Base-by-base conservation (phyloP, 116 monocot species). In the Trichopus zeylanicus region DNA sequence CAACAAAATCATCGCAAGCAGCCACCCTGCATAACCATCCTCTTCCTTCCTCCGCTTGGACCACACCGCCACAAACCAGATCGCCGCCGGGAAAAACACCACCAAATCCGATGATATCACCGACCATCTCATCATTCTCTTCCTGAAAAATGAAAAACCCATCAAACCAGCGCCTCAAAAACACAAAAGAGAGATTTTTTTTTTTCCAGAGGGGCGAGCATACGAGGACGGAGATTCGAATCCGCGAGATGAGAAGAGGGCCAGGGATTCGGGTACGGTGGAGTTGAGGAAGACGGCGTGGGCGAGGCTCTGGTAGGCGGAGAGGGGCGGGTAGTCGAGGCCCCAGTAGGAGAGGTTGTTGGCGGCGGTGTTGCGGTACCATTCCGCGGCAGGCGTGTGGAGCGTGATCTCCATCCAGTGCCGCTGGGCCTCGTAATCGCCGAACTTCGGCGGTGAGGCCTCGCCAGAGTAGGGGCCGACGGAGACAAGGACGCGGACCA, bases 381-480 rank as follows among this genome's bases (percentile, higher is more conserved):
- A 95, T n/a, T 87, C 71, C 27, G 53, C 26, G 1, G 67, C 30
- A 7, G 87, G n/a, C n/a, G 76, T 74, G 59, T 95, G 75, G 53
- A 90, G 71, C n/a, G 95, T 81, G 66, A 95, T 78, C 86, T 95
- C 95, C 95, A 95, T 95, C 95, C 95, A 95, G 51, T 95, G 95
- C 30, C 95, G 75, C 81, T 90, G 95, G 11, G 95, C 95, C 71
- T 95, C 95, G 79, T 90, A 90, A 69, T 95, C 95, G 7, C 95
- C 95, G 75, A 78, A 85, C 68, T 63, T 79, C 8, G 93, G 93
- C 26, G 95, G 81, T 13, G 62, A 62, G 25, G 69, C 73, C 53
- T 70, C 42, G 30, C 93, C 93, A 5, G 93, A 93, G 78, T 93
- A 80, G 15, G 93, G 82, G 1, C 93, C 93, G 9, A 88, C 56